These are phyloP conservation scores for Conringia planisiliqua DNA, from an alignment of 345 rosid species.

Conservation along the genomic window DNA sequence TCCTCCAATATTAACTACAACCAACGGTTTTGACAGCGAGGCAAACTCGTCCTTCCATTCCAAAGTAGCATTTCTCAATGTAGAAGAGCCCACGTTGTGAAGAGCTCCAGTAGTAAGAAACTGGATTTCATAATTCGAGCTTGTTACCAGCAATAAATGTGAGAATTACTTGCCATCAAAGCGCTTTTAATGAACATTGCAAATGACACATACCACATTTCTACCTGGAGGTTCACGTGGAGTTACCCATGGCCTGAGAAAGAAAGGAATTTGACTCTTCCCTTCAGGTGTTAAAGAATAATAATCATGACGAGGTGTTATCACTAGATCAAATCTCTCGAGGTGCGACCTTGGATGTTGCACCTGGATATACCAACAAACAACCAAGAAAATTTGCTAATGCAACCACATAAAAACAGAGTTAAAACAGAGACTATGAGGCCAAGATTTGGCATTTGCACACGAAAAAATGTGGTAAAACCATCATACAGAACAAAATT, in stretches of 20 bases:
- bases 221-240: slow-evolving; percentile 70
- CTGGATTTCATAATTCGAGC: slow-evolving; percentile 37
- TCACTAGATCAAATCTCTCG: slow-evolving; percentile 81
- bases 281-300: slow-evolving; percentile 74
- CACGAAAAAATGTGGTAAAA: not conserved
- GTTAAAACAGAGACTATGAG: not conserved
- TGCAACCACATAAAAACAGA: not conserved
- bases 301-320: slow-evolving; percentile 88
- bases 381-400: not conserved
- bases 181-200: not conserved
- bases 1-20: slow-evolving; percentile 91
- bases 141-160: slow-evolving; percentile 20
- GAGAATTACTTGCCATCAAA: not conserved
- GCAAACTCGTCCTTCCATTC: slow-evolving; percentile 70
- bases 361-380: slow-evolving; percentile 45
- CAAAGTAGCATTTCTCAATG: slow-evolving; percentile 61
- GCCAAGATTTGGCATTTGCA: slow-evolving; percentile 1
- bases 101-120: slow-evolving; percentile 88
- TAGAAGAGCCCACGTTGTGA: slow-evolving; percentile 68
- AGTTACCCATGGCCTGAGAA: slow-evolving; percentile 73
- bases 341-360: slow-evolving; percentile 84
- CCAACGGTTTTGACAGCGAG: slow-evolving; percentile 70
- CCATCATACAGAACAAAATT: not conserved
- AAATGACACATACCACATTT: slow-evolving; percentile 62
- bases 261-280: slow-evolving; percentile 62